Base-by-base conservation (phyloP, 2,329 filamentous ascomycete species). In the Chaetomium sp. region DNA sequence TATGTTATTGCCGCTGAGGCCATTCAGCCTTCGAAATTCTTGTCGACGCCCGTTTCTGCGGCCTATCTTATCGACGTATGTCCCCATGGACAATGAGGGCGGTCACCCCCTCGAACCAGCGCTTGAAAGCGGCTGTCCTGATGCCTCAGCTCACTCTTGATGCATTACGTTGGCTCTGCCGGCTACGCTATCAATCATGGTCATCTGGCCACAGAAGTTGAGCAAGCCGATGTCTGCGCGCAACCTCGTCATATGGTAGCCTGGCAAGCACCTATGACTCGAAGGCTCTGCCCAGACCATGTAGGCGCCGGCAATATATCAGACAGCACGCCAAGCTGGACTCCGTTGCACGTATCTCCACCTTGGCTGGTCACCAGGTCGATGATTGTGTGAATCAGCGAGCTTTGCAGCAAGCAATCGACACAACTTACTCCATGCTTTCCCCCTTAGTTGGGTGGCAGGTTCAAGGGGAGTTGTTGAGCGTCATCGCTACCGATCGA, bases 1-100 rank as follows among this genome's bases (percentile, higher is more conserved):
- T 99, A 99, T 95, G 94, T 99, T 91, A 87, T 97, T 91, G 88
- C 91, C 85, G 80, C 83, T 87, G 79, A 86, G 86, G 85, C 82
- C 76, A 70, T 74, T 76, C 74, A 70, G 75, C 79, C 84, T 78
- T 81, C 80, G 72, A 83, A 84, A 83, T 80, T 86, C 84, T 80
- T 76, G 80, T 87, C 84, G 84, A 81, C 82, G 77, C 76, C 76
- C 71, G 64, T 35, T 68, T 65, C 67, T 55, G 55, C 67, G 64
- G 65, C 64, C 60, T 68, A 65, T 64, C 57, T 56, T 61, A 59
- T 65, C 62, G 59, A 62, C 61, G 53, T 59, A 49, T 59, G 57
- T 64, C 60, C 59, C 55, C 62, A 58, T 58, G 60, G 61, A 61
- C 60, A 50, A 54, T 49, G 43, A 49, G 55, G 58, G 59, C 62